Conservation (phyloP, 495 filamentous ascomycete genomes). For the Pyronema domesticum region DNA sequence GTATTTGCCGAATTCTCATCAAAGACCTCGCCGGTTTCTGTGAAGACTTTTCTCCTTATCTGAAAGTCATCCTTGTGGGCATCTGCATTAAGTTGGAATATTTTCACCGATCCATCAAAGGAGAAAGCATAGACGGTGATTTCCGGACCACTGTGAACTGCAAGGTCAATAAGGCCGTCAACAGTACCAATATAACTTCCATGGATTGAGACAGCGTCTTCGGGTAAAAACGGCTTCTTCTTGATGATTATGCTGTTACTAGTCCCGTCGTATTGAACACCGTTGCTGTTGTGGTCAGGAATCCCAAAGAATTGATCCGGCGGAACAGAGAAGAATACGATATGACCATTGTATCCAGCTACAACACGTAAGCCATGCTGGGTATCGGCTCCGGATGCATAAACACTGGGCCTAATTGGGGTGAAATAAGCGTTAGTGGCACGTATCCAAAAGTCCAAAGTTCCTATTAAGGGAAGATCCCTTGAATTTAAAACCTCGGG, state of each 20-base stretch:
- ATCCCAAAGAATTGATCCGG: constrained; percentile 37
- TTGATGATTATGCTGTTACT: neutral
- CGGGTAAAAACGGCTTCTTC: constrained; percentile 3
- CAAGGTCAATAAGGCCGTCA: constrained; percentile 26
- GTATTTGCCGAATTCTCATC: neutral
- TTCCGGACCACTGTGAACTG: constrained; percentile 25
- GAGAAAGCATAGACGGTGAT: constrained; percentile 31
- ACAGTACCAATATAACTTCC: constrained; percentile 28
- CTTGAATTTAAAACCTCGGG: constrained; percentile 12
- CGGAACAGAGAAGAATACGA: constrained; percentile 46
- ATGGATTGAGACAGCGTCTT: constrained; percentile 25
- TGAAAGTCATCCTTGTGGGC: too few relatives aligned
- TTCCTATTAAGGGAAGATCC: neutral
- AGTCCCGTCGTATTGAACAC: constrained; percentile 8
- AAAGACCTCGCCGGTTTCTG: neutral
- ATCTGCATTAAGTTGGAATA: constrained; percentile 23
- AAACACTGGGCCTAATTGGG: constrained; percentile 30
- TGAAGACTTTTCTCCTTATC: neutral
- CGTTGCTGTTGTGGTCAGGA: constrained; percentile 9
- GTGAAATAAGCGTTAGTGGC: neutral
- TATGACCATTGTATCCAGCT: constrained; percentile 29
- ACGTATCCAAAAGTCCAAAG: constrained; percentile 3
- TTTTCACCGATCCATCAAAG: constrained; percentile 21
- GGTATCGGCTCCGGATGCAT: constrained; percentile 43
- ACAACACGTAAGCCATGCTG: constrained; percentile 44